A percentile compares a stretch with the other conserved stretches of the same genome.
phyloP scores from a whole-genome alignment of 257 asterid species.

The Solanum ossicruentum region DNA sequence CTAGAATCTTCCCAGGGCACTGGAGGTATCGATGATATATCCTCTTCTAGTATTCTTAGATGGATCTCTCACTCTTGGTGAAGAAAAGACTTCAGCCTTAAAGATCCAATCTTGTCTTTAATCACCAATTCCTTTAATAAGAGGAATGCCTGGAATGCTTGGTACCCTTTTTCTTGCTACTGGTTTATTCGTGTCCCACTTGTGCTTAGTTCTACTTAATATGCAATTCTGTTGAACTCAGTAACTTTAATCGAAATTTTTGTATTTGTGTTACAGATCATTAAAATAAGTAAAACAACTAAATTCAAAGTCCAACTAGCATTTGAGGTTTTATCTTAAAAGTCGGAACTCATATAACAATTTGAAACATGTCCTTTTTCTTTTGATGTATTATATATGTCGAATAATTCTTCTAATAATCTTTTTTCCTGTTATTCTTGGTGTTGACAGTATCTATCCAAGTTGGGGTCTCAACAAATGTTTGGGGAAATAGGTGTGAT shows the following conservation, averaged over 20 bases:
- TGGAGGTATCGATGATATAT: too few relatives aligned
- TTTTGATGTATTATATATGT: neutral
- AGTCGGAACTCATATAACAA: neutral
- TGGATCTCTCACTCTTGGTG: too few relatives aligned
- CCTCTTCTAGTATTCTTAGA: too few relatives aligned
- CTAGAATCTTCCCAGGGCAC: neutral
- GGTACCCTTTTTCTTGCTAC: too few relatives aligned
- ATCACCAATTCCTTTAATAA: too few relatives aligned
- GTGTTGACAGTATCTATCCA: slow-evolving; percentile 42
- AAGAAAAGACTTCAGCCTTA: too few relatives aligned
- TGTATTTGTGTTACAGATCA: neutral
- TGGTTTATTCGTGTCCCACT: too few relatives aligned
- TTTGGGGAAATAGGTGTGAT: slow-evolving; percentile 92
- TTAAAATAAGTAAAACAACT: neutral
- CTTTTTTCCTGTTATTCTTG: neutral
- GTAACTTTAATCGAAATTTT: neutral
- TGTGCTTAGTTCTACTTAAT: too few relatives aligned
- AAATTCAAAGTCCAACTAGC: neutral
- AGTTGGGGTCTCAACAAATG: slow-evolving; percentile 48
- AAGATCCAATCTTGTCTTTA: too few relatives aligned
- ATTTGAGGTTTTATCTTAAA: neutral
- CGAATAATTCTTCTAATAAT: neutral
- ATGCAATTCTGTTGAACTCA: neutral
- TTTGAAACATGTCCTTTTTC: neutral
- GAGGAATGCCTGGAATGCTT: too few relatives aligned